phyloP scores from a whole-genome alignment of 202 grass and related monocot species.

The Zizania palustris region DNA sequence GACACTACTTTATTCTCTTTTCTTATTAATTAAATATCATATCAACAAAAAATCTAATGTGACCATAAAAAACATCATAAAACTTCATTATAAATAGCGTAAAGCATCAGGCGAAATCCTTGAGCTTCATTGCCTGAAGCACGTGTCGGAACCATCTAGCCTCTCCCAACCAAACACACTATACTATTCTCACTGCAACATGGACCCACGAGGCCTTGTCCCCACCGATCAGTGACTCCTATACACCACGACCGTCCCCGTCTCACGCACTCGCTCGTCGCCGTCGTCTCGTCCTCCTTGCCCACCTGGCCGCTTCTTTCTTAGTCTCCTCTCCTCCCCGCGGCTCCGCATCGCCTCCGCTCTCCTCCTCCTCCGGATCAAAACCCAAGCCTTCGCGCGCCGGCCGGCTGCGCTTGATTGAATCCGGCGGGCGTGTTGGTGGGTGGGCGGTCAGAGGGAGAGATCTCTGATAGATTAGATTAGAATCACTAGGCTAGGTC shows the following conservation, averaged over 20 bases:
- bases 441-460: neutral
- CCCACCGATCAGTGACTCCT: neutral
- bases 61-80: no score
- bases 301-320: no score
- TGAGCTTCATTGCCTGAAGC: no score
- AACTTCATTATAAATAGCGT: no score
- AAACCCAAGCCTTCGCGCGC: constrained; percentile 20
- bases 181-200: neutral
- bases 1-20: no score
- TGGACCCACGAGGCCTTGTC: neutral
- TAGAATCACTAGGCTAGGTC: no score
- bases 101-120: no score
- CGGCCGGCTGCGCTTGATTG: neutral
- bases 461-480: no score
- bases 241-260: neutral
- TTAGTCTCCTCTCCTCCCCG: neutral
- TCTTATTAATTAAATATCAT: no score
- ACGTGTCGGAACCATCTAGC: neutral
- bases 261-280: constrained; percentile 7
- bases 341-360: neutral
- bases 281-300: constrained; percentile 28
- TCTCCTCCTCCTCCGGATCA: neutral
- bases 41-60: no score
- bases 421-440: neutral
- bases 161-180: neutral